phyloP scores from a whole-genome alignment of 2,329 filamentous ascomycete genomes.

The Grosmannia clavigera region DNA sequence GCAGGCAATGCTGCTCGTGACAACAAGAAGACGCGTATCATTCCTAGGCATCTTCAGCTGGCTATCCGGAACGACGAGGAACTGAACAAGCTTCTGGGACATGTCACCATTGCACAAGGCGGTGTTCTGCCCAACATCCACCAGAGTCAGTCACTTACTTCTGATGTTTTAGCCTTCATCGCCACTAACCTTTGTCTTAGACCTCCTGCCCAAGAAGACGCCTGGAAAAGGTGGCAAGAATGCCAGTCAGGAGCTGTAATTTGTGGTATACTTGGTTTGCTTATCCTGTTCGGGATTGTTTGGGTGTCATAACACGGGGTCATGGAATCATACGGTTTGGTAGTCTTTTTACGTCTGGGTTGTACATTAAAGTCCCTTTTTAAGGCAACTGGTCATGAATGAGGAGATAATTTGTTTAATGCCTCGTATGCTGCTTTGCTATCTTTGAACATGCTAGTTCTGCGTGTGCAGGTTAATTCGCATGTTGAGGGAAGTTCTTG shows the following conservation, averaged over 20 bases:
- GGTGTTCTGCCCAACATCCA: constrained; percentile 99
- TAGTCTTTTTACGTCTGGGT: constrained; percentile 50
- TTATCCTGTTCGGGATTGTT: constrained; percentile 49
- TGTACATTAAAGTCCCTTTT: constrained; percentile 55
- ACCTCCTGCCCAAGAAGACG: constrained; percentile 99
- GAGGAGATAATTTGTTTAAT: constrained; percentile 33
- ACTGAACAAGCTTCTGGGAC: constrained; percentile 95
- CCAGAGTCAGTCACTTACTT: constrained; percentile 61
- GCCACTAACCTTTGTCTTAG: constrained; percentile 32
- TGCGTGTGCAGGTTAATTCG: neutral
- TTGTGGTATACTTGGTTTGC: constrained; percentile 36
- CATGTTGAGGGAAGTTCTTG: neutral
- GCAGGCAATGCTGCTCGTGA: constrained; percentile 97
- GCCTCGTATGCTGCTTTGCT: neutral
- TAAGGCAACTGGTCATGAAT: constrained; percentile 53
- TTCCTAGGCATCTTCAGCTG: constrained; percentile 95
- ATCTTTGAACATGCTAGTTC: neutral
- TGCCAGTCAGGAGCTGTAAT: constrained; percentile 87
- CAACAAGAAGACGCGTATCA: constrained; percentile 99
- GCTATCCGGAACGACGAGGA: constrained; percentile 99
- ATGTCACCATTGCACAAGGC: constrained; percentile 94
- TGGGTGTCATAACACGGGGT: constrained; percentile 73
- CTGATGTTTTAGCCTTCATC: neutral
- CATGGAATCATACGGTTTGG: constrained; percentile 62
- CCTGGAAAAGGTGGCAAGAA: constrained; percentile 76